Evolutionary conservation across 129 eudicot genomes (phyloP).

Genomic region (Daucus carota): DH1_v3.0 NC_030387.2:1586501-1587000

Average conservation of each 20-base stretch:
- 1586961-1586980: neutral
- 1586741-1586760: constrained; percentile 1
- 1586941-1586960: constrained; percentile 16
- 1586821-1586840: neutral
- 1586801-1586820: neutral
- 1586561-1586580: too few species aligned
- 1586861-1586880: constrained; percentile 10
- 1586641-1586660: neutral
- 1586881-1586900: constrained; percentile 15
- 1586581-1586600: too few species aligned
- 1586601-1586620: too few species aligned
- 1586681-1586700: neutral
- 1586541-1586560: too few species aligned
- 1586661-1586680: neutral
- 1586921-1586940: constrained; percentile 21
- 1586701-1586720: constrained; percentile 5
- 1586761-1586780: neutral
- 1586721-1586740: constrained; percentile 8
- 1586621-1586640: too few species aligned
- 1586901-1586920: constrained; percentile 19
- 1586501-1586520: too few species aligned
- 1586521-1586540: too few species aligned
- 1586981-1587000: neutral
- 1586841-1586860: neutral
- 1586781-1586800: neutral